Evolutionary conservation across 345 rosid genomes (phyloP), one percentile per base, ranked within the genome.

Genomic region (Rhizophora apiculata): DNA sequence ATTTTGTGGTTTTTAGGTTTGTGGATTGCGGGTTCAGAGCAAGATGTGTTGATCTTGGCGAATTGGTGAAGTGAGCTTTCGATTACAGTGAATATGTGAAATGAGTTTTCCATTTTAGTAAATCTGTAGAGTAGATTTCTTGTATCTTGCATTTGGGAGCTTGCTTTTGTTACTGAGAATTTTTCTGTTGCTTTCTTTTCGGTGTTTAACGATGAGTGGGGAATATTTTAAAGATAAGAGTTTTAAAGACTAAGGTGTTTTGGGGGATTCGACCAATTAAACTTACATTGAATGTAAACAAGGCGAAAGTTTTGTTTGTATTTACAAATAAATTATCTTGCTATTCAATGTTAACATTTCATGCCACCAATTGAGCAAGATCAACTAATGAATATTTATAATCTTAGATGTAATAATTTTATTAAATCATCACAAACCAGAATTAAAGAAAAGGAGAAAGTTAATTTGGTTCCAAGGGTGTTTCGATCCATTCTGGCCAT

Each of bases 221-320:
- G 86, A 81, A 13, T 80, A 74, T 72, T 71, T 72, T 66, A 68
- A 64, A 11, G 75, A 60, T 46, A 78, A 78, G 19, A 34, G 69
- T 66, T 29, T 53, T 51, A 6, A 71, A 63, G 37, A 46, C 55
- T 53, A 88, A 22, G 65, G 63, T n/a, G 79, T 57, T 37, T 55
- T 76, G 34, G 79, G 67, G 5, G 89, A 93, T 75, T n/a, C 87
- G 67, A 89, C 86, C 0, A 91, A 89, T 66, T 63, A 72, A 65
- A 51, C 34, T 24, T 37, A 60, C 27, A 8, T 72, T 0, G 64
- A 79, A 70, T 59, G 48, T 0, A 43, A 62, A 64, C 2, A 51
- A 59, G 26, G 63, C 37, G 49, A 77, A 81, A 32, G 61, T 19
- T 46, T 56, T 46, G 7, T 31, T 68, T 37, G 20, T 61, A 4